phyloP scores from a whole-genome alignment of 1,139 yeast genomes.

The Protomyces macrosporus region DNA sequence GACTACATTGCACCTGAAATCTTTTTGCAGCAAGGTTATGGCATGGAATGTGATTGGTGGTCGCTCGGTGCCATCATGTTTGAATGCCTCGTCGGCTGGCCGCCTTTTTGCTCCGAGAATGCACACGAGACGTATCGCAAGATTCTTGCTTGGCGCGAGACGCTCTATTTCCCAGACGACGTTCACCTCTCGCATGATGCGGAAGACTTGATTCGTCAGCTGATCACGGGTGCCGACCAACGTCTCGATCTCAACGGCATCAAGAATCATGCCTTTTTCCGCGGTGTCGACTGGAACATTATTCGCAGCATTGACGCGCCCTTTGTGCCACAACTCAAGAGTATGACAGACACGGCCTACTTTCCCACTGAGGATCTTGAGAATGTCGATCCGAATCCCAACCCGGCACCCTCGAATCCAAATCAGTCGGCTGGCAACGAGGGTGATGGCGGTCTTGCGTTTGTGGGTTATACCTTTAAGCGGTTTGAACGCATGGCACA shows the following conservation, averaged over 20 bases:
- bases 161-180: slow-evolving; percentile 90
- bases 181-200: slow-evolving; percentile 90
- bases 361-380: slow-evolving; percentile 98
- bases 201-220: slow-evolving; percentile 79
- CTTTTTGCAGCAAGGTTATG: slow-evolving; percentile 93
- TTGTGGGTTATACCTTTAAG: slow-evolving; percentile 31
- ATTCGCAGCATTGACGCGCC: slow-evolving; percentile 94
- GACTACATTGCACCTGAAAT: slow-evolving; percentile 99
- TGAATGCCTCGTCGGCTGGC: slow-evolving; percentile 98
- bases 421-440: slow-evolving; percentile 36
- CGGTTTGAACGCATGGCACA: slow-evolving; percentile 28
- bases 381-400: slow-evolving; percentile 56
- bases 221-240: slow-evolving; percentile 76
- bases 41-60: slow-evolving; percentile 99
- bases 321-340: slow-evolving; percentile 74
- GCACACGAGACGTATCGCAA: slow-evolving; percentile 98
- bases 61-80: slow-evolving; percentile 97
- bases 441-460: slow-evolving; percentile 26
- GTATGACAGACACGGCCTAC: slow-evolving; percentile 92
- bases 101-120: slow-evolving; percentile 97
- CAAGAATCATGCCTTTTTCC: slow-evolving; percentile 67
- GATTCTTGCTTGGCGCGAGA: slow-evolving; percentile 92
- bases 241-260: slow-evolving; percentile 92
- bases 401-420: slow-evolving; percentile 28
- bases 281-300: slow-evolving; percentile 81